Base-by-base conservation (phyloP, 1,284 basidiomycete species). In the Sutorius eximius region DNA sequence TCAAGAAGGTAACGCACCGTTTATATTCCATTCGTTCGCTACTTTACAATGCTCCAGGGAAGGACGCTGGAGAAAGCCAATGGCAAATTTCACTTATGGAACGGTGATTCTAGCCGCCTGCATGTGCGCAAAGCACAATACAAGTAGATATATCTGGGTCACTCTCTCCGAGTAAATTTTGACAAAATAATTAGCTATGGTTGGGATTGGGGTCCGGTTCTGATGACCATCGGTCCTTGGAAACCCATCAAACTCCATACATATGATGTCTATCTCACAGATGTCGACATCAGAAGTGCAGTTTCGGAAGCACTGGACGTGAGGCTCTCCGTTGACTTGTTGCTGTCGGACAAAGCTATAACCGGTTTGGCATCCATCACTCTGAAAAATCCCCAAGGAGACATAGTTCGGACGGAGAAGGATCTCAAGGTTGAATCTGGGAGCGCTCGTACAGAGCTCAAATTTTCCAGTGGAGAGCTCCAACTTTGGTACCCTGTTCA, bases 71-170 rank as follows among this genome's bases (percentile, higher is more conserved):
- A 91, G 64, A 81, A 83, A 61, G 61, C 77, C 48, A 75, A 87
- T 54, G 79, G 77, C 8, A 88, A 86, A 66, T 68, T 81, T 36
- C 71, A 77, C 2, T 74, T 89, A 4, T 93, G 90, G 93, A 95
- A 95, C 65, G 93, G 93, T 6, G 91, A 94, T 67, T 86, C 89
- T 0, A 90, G 87, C 61, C 82, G 93, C 40, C 75, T 95, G 24
- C 90, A 95, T 66, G 87, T 94, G 42, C 83, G 93, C 49, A 95
- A 95, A 72, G 91, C 93, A 2, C 89, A 92, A 67, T 95, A 93
- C 76, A 89, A 89, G 81, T 91, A 68, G 61, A 78, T 66, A 40
- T 48, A 45, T 46, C 36, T 27, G 33, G n/a, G 54, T 42, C 48
- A 30, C 22, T 41, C 22, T 52, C 46, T 42, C 29, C 2, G 20